phyloP scores from a whole-genome alignment of 2,329 filamentous ascomycete species.

The Penicillium sp. region DNA sequence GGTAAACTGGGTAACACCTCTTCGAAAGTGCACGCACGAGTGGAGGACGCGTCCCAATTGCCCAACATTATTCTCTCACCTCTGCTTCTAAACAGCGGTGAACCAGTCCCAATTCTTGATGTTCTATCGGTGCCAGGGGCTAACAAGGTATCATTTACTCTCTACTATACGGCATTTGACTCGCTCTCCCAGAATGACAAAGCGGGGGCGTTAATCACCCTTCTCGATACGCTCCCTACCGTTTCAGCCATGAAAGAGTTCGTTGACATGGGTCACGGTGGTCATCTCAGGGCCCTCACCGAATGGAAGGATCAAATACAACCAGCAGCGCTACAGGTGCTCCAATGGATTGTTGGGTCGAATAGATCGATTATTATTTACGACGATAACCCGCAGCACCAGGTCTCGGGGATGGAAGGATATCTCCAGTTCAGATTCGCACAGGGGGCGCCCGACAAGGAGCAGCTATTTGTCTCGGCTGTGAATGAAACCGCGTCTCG shows the following conservation, averaged over 20 bases:
- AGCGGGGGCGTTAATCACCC: conserved; percentile 33
- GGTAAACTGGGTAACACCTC: neutral
- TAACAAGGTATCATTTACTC: conserved; percentile 23
- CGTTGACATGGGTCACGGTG: conserved; percentile 34
- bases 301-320: conserved; percentile 66
- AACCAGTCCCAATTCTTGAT: neutral
- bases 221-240: conserved; percentile 47
- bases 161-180: conserved; percentile 49
- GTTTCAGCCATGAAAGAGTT: conserved; percentile 51
- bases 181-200: conserved; percentile 36
- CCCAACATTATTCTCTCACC: conserved; percentile 48
- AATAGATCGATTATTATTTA: conserved; percentile 87
- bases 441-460: conserved; percentile 87
- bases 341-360: conserved; percentile 89
- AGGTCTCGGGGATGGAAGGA: conserved; percentile 65
- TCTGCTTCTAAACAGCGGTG: conserved; percentile 25
- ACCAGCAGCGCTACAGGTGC: conserved; percentile 67
- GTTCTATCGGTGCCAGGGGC: neutral
- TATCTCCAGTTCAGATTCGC: conserved; percentile 86
- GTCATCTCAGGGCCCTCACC: conserved; percentile 43
- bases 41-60: conserved; percentile 51
- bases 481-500: conserved; percentile 52
- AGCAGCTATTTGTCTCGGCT: conserved; percentile 72
- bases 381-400: conserved; percentile 57
- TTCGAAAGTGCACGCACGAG: conserved; percentile 51